phyloP scores from a whole-genome alignment of 2,329 filamentous ascomycete species.

The Neonectria magnoliae region DNA sequence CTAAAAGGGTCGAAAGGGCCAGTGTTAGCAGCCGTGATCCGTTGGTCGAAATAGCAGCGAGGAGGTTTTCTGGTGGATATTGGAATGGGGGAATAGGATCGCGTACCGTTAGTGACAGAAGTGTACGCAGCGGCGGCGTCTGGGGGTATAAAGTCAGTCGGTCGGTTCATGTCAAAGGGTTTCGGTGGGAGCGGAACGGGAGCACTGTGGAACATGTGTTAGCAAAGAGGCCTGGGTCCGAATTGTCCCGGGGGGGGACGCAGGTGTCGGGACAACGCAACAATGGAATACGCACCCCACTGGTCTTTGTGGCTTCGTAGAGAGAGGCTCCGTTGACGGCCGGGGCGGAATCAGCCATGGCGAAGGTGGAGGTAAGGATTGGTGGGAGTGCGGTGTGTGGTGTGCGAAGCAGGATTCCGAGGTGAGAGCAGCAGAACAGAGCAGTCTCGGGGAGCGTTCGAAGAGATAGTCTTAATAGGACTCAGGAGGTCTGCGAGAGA shows the following conservation, averaged over 20 bases:
- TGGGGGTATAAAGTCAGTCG: slow-evolving; percentile 48
- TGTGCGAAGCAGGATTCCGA: slow-evolving; percentile 2
- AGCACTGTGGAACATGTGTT: slow-evolving; percentile 30
- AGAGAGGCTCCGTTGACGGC: slow-evolving; percentile 59
- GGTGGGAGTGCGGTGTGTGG: not conserved
- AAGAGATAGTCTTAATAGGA: slow-evolving; percentile 3
- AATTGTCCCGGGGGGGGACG: slow-evolving; percentile 19
- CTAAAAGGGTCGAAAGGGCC: slow-evolving; percentile 47
- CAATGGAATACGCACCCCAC: slow-evolving; percentile 57
- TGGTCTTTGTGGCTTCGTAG: slow-evolving; percentile 60
- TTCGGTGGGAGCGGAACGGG: slow-evolving; percentile 12
- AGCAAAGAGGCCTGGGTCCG: slow-evolving; percentile 34
- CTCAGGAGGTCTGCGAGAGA: slow-evolving; percentile 27
- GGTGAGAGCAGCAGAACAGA: not conserved
- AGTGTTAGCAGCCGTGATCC: slow-evolving; percentile 25
- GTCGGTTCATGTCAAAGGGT: slow-evolving; percentile 6
- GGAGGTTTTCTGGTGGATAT: not conserved
- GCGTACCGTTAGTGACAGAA: slow-evolving; percentile 59
- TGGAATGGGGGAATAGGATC: not conserved
- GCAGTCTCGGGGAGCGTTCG: not conserved
- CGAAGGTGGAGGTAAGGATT: not conserved
- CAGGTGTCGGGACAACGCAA: slow-evolving; percentile 15
- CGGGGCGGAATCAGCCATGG: slow-evolving; percentile 44
- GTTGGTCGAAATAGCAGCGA: not conserved
- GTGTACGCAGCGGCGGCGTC: slow-evolving; percentile 62